phyloP scores from a whole-genome alignment of 345 rosid species.

The Ailanthus altissimus region DNA sequence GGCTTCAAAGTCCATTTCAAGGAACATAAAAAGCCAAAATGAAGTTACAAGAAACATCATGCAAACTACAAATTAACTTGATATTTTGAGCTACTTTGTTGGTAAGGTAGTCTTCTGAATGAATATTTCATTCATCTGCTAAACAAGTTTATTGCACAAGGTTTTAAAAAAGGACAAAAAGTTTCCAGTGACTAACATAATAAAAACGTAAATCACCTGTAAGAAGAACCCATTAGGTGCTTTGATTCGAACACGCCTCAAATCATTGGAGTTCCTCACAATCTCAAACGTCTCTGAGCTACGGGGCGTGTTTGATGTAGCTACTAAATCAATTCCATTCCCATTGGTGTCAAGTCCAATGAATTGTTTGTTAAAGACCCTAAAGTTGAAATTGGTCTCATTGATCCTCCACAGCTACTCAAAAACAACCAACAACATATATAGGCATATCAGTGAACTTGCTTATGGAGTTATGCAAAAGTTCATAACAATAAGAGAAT shows the following conservation, averaged over 20 bases:
- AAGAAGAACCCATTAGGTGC: constrained; percentile 54
- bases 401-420: constrained; percentile 62
- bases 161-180: too few relatives aligned
- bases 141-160: too few relatives aligned
- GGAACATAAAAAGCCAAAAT: background rate
- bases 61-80: background rate
- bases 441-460: background rate
- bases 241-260: constrained; percentile 48
- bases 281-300: constrained; percentile 47
- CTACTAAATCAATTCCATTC: constrained; percentile 37
- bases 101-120: too few relatives aligned
- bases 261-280: constrained; percentile 31
- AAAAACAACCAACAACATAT: background rate
- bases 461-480: background rate
- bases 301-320: constrained; percentile 32
- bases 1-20: background rate
- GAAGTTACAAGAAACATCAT: background rate
- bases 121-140: too few relatives aligned
- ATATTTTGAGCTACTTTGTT: too few relatives aligned
- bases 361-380: constrained; percentile 52
- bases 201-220: constrained; percentile 33
- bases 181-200: background rate
- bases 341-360: constrained; percentile 39
- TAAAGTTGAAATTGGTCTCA: constrained; percentile 42
- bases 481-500: background rate